phyloP scores from a whole-genome alignment of 176 grass and related monocot genomes.

The Bonia amplexicaulis region DNA sequence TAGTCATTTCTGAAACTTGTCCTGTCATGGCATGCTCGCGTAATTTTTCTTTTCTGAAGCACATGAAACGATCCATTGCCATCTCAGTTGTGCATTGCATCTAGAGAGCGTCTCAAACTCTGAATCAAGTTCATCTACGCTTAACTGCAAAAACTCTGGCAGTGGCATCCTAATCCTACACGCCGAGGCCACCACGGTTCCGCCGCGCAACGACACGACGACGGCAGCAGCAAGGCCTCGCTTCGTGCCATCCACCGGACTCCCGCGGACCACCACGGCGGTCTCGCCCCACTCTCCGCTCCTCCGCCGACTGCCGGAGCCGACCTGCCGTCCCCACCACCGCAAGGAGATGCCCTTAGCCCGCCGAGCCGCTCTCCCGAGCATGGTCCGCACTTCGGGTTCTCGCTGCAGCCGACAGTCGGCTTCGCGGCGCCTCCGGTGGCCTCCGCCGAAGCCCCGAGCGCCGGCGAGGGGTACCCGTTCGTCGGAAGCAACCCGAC shows the following conservation, averaged over 20 bases:
- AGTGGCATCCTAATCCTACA: not conserved
- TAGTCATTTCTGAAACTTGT: too few species aligned
- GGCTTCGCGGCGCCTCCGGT: constrained; percentile 7
- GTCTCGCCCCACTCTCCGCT: not conserved
- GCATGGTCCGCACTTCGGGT: constrained; percentile 33
- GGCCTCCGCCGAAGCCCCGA: not conserved
- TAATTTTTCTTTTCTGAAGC: not conserved
- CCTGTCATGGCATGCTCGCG: too few species aligned
- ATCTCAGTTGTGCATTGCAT: not conserved
- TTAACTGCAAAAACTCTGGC: not conserved
- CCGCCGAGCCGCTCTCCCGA: not conserved
- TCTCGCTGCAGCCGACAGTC: constrained; percentile 44
- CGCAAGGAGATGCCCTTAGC: not conserved
- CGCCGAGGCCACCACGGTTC: not conserved
- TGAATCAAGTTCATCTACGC: not conserved
- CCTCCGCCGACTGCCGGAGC: constrained; percentile 27
- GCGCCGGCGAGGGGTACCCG: constrained; percentile 35
- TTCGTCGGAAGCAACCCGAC: constrained; percentile 60
- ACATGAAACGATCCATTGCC: not conserved
- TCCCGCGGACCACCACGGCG: not conserved
- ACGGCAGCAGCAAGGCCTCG: not conserved
- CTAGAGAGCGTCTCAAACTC: not conserved
- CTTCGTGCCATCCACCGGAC: not conserved
- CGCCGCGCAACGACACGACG: not conserved
- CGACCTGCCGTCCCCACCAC: not conserved